These are phyloP conservation scores for Botrytis sinoallii DNA, from an alignment of 2,329 filamentous ascomycete genomes.

Conservation along the genomic window DNA sequence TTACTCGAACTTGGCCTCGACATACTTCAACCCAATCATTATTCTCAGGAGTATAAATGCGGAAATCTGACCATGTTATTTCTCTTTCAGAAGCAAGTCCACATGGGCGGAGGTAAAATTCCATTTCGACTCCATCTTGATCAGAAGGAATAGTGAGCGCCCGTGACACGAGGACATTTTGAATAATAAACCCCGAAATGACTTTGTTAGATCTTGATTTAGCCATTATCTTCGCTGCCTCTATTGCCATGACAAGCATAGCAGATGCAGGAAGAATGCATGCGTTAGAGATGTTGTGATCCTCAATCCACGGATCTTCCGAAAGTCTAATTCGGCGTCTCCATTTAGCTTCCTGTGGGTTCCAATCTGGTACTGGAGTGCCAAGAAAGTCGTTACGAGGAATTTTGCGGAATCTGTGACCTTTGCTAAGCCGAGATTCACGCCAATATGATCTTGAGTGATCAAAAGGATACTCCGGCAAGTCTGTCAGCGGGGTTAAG, in stretches of 20 bases:
- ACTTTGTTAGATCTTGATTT: not conserved
- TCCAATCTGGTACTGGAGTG: constrained; percentile 25
- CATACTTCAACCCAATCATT: not conserved
- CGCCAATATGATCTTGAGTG: constrained; percentile 50
- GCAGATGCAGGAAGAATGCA: constrained; percentile 34
- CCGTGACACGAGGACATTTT: constrained; percentile 9
- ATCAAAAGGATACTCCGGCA: constrained; percentile 54
- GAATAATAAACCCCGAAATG: not conserved
- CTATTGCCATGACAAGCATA: constrained; percentile 37
- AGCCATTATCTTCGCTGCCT: constrained; percentile 28
- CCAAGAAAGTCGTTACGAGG: constrained; percentile 42
- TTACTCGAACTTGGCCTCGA: not conserved
- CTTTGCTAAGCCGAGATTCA: constrained; percentile 47
- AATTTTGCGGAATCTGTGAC: constrained; percentile 44
- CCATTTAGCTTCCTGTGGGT: constrained; percentile 34
- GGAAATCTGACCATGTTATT: not conserved
- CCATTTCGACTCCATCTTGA: not conserved
- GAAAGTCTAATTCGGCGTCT: constrained; percentile 30
- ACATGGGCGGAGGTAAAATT: not conserved
- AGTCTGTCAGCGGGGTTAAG: constrained; percentile 39
- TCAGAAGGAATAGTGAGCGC: constrained; percentile 24
- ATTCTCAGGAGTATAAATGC: not conserved
- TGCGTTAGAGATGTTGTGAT: constrained; percentile 12
- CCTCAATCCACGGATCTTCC: constrained; percentile 34
- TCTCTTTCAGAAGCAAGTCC: not conserved